Conservation (phyloP, 768 basidiomycete species). For the Rhodotorula diobovata region DNA sequence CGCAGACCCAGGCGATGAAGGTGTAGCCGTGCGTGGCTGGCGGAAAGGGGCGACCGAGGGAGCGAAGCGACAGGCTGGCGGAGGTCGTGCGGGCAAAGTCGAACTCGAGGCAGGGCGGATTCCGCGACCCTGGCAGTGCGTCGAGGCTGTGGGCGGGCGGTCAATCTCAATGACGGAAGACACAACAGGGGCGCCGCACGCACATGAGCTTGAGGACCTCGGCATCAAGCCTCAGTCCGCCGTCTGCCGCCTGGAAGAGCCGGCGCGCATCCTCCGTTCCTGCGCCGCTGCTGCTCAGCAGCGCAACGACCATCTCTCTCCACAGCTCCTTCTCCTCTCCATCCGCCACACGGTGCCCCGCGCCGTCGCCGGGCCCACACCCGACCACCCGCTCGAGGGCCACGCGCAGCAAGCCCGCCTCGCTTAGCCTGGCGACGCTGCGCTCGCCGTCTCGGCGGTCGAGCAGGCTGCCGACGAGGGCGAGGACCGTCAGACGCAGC, state of each 20-base stretch:
- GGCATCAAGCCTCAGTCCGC: background rate
- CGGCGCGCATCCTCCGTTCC: background rate
- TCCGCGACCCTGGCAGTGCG: background rate
- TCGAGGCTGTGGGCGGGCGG: background rate
- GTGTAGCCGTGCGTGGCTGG: slow-evolving; percentile 12
- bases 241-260: background rate
- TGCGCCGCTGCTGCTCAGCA: slow-evolving; percentile 4
- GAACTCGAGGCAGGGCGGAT: slow-evolving; percentile 9
- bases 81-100: background rate
- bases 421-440: background rate
- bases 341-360: background rate
- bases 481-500: background rate
- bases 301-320: background rate
- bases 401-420: slow-evolving; percentile 2
- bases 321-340: background rate
- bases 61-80: slow-evolving; percentile 1
- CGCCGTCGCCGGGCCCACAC: background rate
- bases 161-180: background rate
- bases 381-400: background rate
- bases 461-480: background rate
- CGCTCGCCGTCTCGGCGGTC: background rate
- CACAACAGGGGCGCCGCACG: background rate
- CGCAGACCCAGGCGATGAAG: slow-evolving; percentile 14
- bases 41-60: background rate
- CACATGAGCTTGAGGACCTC: background rate